Evolutionary conservation across 495 filamentous ascomycete genomes (phyloP), one percentile per base, ranked within the genome.

Genomic region (Chaetomidium leptoderma): DNA sequence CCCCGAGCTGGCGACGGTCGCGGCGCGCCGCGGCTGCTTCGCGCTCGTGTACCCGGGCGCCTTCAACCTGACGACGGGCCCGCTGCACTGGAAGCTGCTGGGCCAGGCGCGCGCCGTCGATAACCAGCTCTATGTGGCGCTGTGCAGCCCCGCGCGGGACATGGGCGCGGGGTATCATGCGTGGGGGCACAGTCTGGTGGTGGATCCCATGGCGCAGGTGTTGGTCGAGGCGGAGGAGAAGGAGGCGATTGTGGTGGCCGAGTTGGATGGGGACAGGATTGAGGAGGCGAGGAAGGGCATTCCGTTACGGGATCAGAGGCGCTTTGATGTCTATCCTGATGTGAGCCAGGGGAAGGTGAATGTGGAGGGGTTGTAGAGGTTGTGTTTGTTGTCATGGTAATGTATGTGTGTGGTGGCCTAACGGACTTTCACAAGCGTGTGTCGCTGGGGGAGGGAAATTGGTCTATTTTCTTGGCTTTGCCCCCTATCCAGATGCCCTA

Each of bases 301-400:
- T 67, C 93, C 95, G 24, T 77, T 97, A 29, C 80, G 83, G 63
- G 80, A 76, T 27, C 95, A 99, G 84, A 80, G 92, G 59, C 77
- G 95, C 62, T 97, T 95, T 72, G 93, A 99, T 74, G 84, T 99
- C 24, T 99, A 99, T 74, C 87, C 89, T 14, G 92, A 99, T 81
- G 83, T 99, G 27, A 89, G 83, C 60, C 63, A 76, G 64, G 81
- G 64, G 19, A 55, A 66, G 53, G 67, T 74, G 16, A 52, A 55
- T 17, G 66, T 65, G 40, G 63, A 68, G n/a, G 64, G 68, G 58
- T 43, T 49, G 32, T 58, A 27, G 59, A n/a, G 29, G 51, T 6
- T 33, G 10, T 14, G 5, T n/a, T 5, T 21, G 29, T 27, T 30
- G 43, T 51, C 24, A 43, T 43, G 51, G 21, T 27, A 50, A 32